Conservation (phyloP, 2,329 filamentous ascomycete species). For the Lizonia empirigonia region DNA sequence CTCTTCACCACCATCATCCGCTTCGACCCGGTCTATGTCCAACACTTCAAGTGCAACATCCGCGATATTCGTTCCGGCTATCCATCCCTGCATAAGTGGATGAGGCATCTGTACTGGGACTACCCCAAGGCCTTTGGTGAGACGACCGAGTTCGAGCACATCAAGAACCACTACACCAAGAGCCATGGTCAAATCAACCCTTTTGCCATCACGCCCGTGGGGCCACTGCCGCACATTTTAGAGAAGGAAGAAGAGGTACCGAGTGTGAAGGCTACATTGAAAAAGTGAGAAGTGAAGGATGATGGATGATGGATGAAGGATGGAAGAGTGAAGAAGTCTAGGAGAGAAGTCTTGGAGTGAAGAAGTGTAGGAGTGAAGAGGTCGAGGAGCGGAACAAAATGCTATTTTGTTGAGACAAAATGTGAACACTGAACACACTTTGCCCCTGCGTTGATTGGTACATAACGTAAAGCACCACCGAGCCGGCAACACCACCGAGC, state of each 20-base stretch:
- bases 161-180: constrained; percentile 79
- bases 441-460: too few species aligned
- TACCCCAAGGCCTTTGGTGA: constrained; percentile 76
- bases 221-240: constrained; percentile 82
- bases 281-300: background rate
- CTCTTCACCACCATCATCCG: constrained; percentile 65
- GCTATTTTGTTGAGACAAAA: too few species aligned
- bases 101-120: constrained; percentile 75
- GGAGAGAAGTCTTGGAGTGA: too few species aligned
- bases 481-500: too few species aligned
- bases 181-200: constrained; percentile 69
- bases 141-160: constrained; percentile 92
- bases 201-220: constrained; percentile 78
- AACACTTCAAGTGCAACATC: constrained; percentile 79
- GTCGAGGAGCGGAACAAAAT: too few species aligned
- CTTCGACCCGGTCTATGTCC: constrained; percentile 62
- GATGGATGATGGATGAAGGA: too few species aligned
- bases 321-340: too few species aligned
- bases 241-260: constrained; percentile 77
- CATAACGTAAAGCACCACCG: too few species aligned
- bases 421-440: too few species aligned
- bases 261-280: constrained; percentile 52
- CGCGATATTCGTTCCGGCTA: constrained; percentile 84
- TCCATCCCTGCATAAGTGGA: constrained; percentile 78
- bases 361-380: too few species aligned